Evolutionary conservation across 768 basidiomycete species (phyloP), one percentile per base, ranked within the genome.

Genomic region (Tulasnella sp.): DNA sequence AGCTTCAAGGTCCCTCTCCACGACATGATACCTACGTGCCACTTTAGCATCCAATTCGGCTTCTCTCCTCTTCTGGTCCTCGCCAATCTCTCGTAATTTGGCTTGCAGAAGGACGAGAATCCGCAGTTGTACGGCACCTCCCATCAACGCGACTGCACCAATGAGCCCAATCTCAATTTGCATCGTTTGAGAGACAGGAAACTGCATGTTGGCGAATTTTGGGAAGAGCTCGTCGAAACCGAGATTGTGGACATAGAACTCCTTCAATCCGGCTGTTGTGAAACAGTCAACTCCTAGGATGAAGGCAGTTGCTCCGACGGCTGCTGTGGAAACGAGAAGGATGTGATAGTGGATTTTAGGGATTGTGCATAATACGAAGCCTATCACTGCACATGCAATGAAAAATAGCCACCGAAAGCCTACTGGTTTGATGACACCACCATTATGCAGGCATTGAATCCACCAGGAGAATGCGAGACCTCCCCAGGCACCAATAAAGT

Each of bases 171-270:
- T 73, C 62, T 95, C 92, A 53, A 96, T 90, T 62, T 86, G 74
- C 88, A 92, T 93, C 6, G 80, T 80, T 62, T 91, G 89, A 4
- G 83, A 75, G 46, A 92, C 78, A 27, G 90, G 88, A 61, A 85
- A 92, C 45, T 74, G 67, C 53, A 85, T 84, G 15, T 45, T 13
- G 19, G 72, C 67, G 58, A 79, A 90, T 59, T 83, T 85, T 8
- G 84, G 79, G 65, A 91, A 96, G 25, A 96, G 66, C 4, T 68
- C 60, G 2, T 69, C 72, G 67, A 91, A 95, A 34, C 93, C 93
- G 45, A 98, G 70, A 63, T 95, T 98, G 80, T 85, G 95, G 45
- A 95, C 70, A 66, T 95, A 96, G 67, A 95, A 95, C 87, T 95
- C 91, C 69, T 96, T 96, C 47, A 96, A 73, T 19, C 85, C 86